Evolutionary conservation across 108 stramenopile genomes (phyloP).

Genomic region (Skeletonema tropicum): DNA sequence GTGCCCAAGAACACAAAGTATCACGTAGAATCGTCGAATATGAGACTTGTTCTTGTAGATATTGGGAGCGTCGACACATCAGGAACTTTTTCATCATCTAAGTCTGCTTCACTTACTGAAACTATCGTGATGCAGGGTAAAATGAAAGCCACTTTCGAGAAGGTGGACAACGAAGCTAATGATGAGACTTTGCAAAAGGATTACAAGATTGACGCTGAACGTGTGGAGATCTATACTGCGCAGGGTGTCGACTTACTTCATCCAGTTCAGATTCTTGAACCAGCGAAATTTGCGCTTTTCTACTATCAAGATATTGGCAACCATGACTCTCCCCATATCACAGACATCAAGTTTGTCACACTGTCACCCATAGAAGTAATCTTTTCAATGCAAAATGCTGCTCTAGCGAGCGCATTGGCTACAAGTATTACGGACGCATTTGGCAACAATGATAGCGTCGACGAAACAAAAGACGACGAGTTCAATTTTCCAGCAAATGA

Average conservation of each 20-base stretch:
- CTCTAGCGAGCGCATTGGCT: slow-evolving; percentile 72
- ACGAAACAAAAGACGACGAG: slow-evolving; percentile 8
- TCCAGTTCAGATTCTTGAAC: slow-evolving; percentile 84
- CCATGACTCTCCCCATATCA: slow-evolving; percentile 26
- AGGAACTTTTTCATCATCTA: slow-evolving; percentile 23
- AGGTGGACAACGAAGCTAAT: slow-evolving; percentile 31
- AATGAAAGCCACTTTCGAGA: slow-evolving; percentile 54
- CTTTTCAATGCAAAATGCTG: slow-evolving; percentile 83
- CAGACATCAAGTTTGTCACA: slow-evolving; percentile 72
- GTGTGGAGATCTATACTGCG: slow-evolving; percentile 81
- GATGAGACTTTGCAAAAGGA: slow-evolving; percentile 46
- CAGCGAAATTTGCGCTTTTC: slow-evolving; percentile 65
- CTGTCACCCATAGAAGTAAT: slow-evolving; percentile 64
- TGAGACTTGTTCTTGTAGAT: slow-evolving; percentile 46
- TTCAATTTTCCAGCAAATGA: slow-evolving; percentile 57
- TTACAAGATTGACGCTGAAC: slow-evolving; percentile 59
- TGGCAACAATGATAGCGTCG: background rate
- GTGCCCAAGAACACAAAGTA: slow-evolving; percentile 38
- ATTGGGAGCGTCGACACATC: slow-evolving; percentile 44
- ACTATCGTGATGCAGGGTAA: slow-evolving; percentile 73
- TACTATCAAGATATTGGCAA: slow-evolving; percentile 40
- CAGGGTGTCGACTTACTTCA: slow-evolving; percentile 65
- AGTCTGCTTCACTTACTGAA: slow-evolving; percentile 52
- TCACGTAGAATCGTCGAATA: slow-evolving; percentile 43
- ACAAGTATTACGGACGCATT: slow-evolving; percentile 65